These are phyloP conservation scores for Lactarius deliciosus DNA, from an alignment of 768 basidiomycete species.

Conservation along the genomic window DNA sequence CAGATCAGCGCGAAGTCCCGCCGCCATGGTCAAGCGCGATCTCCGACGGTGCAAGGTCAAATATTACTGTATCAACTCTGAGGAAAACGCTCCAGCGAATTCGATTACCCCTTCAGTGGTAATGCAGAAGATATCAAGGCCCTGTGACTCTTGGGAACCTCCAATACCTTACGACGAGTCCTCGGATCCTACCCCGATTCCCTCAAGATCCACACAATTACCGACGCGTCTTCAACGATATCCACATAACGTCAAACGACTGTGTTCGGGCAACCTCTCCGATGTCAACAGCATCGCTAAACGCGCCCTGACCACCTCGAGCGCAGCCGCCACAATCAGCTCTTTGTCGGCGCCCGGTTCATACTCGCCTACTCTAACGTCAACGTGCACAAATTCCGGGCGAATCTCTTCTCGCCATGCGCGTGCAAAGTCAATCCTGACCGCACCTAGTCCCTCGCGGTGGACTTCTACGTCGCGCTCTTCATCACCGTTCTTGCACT, in stretches of 20 bases:
- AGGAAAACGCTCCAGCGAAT: conserved; percentile 35
- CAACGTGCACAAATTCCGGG: conserved; percentile 52
- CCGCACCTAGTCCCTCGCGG: conserved; percentile 40
- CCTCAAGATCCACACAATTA: conserved; percentile 22
- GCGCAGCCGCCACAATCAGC: conserved; percentile 62
- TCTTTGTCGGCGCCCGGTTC: conserved; percentile 54
- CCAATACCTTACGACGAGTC: conserved; percentile 19
- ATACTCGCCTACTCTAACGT: conserved; percentile 50
- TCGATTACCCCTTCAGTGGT: conserved; percentile 41
- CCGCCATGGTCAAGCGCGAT: conserved; percentile 18
- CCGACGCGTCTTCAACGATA: conserved; percentile 1
- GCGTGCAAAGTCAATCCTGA: not conserved
- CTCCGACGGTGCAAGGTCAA: conserved; percentile 25
- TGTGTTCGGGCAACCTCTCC: conserved; percentile 62
- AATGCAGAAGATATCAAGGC: conserved; percentile 31
- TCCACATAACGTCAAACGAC: conserved; percentile 46
- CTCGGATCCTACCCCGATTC: conserved; percentile 13
- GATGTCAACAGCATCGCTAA: conserved; percentile 40
- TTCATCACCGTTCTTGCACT: conserved; percentile 44
- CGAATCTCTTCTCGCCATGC: conserved; percentile 34
- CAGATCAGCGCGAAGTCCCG: conserved; percentile 11
- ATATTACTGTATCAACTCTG: conserved; percentile 22
- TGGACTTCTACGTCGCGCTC: conserved; percentile 46
- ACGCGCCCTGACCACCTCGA: conserved; percentile 52
- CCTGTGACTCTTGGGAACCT: conserved; percentile 19